Percentiles rank a stretch among this genome's conserved stretches.
Conservation (phyloP, 108 stramenopile genomes). For the Poteriospumella lacustris region DNA sequence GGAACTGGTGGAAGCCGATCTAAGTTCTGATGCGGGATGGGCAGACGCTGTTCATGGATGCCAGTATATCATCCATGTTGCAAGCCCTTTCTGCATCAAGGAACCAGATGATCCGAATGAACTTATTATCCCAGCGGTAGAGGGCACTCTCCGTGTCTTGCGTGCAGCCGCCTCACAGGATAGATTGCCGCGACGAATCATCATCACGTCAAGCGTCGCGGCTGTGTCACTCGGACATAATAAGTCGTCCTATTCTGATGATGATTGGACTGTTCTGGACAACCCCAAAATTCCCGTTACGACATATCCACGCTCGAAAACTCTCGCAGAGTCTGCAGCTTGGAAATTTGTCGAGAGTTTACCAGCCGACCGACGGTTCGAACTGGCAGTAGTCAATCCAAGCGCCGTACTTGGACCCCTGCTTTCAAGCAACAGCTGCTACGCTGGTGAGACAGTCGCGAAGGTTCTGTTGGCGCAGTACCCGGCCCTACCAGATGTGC, state of each 20-base stretch:
- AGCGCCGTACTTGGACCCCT: background rate
- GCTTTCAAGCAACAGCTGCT: background rate
- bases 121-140: constrained; percentile 6
- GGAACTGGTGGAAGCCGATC: constrained; percentile 30
- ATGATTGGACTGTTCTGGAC: no score
- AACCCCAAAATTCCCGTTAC: no score
- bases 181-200: background rate
- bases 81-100: constrained; percentile 25
- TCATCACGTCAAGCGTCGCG: constrained; percentile 19
- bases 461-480: background rate
- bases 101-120: constrained; percentile 1
- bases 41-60: background rate
- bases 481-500: constrained; percentile 21
- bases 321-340: constrained; percentile 28
- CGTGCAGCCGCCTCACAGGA: background rate
- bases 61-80: constrained; percentile 14
- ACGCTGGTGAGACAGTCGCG: background rate
- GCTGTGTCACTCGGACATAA: constrained; percentile 11
- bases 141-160: constrained; percentile 23
- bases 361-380: background rate
- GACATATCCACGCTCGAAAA: constrained; percentile 22
- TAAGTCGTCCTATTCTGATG: background rate
- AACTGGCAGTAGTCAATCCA: constrained; percentile 26
- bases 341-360: constrained; percentile 27
- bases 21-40: background rate